Evolutionary conservation across 169 alveolate species (phyloP).

Genomic region (Plasmodium cynomolgi): DNA sequence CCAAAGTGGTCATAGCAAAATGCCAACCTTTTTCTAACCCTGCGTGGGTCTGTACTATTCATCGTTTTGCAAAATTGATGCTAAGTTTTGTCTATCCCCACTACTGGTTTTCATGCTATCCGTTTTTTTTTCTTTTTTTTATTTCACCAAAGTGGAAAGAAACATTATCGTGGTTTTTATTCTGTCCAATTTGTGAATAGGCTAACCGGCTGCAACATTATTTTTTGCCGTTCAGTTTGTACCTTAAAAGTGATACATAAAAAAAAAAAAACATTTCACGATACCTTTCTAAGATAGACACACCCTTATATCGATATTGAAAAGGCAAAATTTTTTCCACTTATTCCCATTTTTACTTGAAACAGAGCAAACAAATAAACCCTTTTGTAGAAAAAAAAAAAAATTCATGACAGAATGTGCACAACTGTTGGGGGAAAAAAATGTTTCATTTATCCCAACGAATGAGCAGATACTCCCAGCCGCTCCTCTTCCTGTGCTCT

Average conservation of each 20-base stretch:
- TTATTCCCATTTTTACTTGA: neutral
- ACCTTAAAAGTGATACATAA: neutral
- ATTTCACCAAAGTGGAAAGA: neutral
- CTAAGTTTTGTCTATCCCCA: neutral
- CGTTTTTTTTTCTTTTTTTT: neutral
- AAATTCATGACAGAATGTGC: neutral
- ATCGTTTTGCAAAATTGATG: neutral
- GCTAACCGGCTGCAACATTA: neutral
- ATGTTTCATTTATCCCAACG: neutral
- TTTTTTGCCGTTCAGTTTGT: neutral
- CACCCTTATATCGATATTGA: neutral
- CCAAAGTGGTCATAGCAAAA: neutral
- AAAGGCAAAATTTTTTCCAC: neutral
- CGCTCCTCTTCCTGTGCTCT: neutral
- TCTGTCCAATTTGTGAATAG: neutral
- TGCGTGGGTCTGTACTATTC: neutral
- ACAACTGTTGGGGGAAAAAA: neutral
- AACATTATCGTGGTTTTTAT: neutral
- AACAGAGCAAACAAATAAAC: neutral
- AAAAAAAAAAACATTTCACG: neutral
- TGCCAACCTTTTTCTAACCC: neutral
- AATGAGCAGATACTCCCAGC: neutral
- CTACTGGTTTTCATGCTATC: neutral
- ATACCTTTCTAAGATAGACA: neutral
- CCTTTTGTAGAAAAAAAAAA: neutral